Conservation (phyloP, 257 asterid genomes). For the Schizonepeta tenuifolia region DNA sequence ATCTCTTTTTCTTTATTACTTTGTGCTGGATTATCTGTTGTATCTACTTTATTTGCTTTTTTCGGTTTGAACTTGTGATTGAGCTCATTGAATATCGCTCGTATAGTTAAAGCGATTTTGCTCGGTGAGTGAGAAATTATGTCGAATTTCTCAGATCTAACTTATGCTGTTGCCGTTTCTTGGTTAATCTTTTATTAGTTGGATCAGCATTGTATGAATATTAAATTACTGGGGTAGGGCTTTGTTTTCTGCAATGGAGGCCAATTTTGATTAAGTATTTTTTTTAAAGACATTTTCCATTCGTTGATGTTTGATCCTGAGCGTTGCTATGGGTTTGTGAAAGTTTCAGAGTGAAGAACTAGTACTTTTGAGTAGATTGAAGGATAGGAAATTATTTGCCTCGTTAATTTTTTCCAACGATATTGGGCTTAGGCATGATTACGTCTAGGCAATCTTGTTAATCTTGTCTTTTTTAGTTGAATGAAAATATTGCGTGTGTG, state of each 20-base stretch:
- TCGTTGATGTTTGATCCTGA: constrained; percentile 8
- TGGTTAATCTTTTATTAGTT: neutral
- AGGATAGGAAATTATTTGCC: neutral
- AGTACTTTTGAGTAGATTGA: neutral
- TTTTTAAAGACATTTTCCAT: neutral
- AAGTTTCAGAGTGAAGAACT: neutral
- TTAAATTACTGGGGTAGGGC: neutral
- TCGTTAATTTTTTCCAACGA: constrained; percentile 3
- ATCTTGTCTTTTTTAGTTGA: neutral
- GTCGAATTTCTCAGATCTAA: neutral
- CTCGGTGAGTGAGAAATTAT: constrained; percentile 24
- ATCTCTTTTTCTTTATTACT: neutral
- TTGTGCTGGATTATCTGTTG: constrained; percentile 31
- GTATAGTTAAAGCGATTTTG: constrained; percentile 6
- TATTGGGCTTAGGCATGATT: neutral
- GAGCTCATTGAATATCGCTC: constrained; percentile 1
- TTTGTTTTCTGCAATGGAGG: constrained; percentile 3
- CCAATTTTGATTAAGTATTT: constrained; percentile 14
- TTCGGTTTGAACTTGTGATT: neutral
- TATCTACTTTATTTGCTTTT: constrained; percentile 19
- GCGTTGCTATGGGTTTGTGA: neutral
- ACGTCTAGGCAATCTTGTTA: neutral
- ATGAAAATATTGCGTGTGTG: neutral
- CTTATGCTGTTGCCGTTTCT: constrained; percentile 7
- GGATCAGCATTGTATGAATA: constrained; percentile 29